These are phyloP conservation scores for Blastomyces emzantsi DNA, from an alignment of 2,329 filamentous ascomycete genomes.

Conservation along the genomic window DNA sequence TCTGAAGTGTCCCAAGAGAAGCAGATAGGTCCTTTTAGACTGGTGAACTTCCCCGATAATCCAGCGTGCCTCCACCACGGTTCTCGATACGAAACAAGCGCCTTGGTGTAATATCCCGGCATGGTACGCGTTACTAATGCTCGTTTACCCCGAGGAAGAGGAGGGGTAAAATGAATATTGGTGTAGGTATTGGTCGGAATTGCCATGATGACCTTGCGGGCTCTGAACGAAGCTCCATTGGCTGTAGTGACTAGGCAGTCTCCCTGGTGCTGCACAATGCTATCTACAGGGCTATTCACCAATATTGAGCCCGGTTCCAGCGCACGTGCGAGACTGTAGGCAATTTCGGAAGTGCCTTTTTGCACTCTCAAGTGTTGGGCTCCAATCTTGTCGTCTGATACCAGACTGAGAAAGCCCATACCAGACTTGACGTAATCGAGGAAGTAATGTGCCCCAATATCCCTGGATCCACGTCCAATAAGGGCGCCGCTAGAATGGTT, in stretches of 20 bases:
- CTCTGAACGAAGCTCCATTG: neutral
- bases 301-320: slow-evolving; percentile 19
- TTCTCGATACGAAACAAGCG: slow-evolving; percentile 34
- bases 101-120: slow-evolving; percentile 32
- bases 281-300: slow-evolving; percentile 16
- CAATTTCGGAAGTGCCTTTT: neutral
- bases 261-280: slow-evolving; percentile 8
- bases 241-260: neutral
- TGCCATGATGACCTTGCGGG: slow-evolving; percentile 39
- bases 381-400: neutral
- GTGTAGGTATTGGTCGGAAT: slow-evolving; percentile 43
- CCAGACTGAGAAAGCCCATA: neutral
- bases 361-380: neutral
- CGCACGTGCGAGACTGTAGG: slow-evolving; percentile 19
- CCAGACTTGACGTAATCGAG: slow-evolving; percentile 12
- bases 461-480: neutral
- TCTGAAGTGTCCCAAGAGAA: slow-evolving; percentile 35
- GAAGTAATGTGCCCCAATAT: neutral
- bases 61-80: slow-evolving; percentile 30
- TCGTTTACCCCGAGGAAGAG: slow-evolving; percentile 25
- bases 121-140: slow-evolving; percentile 23
- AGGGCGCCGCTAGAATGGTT: neutral
- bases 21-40: slow-evolving; percentile 31
- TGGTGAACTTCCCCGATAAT: slow-evolving; percentile 34
- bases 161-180: slow-evolving; percentile 40